These are phyloP conservation scores for Cryptococcus depauperatus DNA, from an alignment of 1,284 basidiomycete genomes.

Conservation along the genomic window DNA sequence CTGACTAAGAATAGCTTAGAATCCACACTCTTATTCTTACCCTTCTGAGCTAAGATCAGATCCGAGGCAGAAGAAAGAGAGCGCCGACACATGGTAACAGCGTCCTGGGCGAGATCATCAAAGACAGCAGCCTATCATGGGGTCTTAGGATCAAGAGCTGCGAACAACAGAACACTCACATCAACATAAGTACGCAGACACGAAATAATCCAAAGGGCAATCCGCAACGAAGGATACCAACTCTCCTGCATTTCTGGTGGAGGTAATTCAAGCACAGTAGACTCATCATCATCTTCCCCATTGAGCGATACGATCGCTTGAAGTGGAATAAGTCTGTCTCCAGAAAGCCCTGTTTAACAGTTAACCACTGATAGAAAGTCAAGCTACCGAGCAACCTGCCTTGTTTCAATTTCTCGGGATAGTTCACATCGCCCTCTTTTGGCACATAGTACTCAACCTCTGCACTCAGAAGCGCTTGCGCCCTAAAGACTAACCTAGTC, in stretches of 20 bases:
- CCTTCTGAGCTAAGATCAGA: slow-evolving; percentile 52
- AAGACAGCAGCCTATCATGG: slow-evolving; percentile 57
- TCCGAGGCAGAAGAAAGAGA: slow-evolving; percentile 66
- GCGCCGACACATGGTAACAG: slow-evolving; percentile 67
- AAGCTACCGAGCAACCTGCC: slow-evolving; percentile 12
- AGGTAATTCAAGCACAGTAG: slow-evolving; percentile 60
- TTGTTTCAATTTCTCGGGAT: slow-evolving; percentile 58
- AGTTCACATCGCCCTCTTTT: slow-evolving; percentile 63
- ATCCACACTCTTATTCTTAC: slow-evolving; percentile 53
- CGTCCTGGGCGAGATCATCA: slow-evolving; percentile 86
- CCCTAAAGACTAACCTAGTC: slow-evolving; percentile 85
- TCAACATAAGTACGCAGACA: slow-evolving; percentile 85
- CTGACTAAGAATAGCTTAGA: slow-evolving; percentile 75
- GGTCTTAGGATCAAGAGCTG: neutral
- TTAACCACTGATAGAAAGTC: neutral
- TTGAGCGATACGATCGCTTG: slow-evolving; percentile 26
- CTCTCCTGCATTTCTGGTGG: slow-evolving; percentile 65
- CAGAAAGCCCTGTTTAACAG: slow-evolving; percentile 2
- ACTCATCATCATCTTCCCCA: slow-evolving; percentile 42
- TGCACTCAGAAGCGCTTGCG: slow-evolving; percentile 75
- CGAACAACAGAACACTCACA: slow-evolving; percentile 50
- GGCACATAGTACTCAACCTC: slow-evolving; percentile 77
- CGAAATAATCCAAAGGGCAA: slow-evolving; percentile 76
- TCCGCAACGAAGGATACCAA: slow-evolving; percentile 80
- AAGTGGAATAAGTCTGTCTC: slow-evolving; percentile 16